Evolutionary conservation across 2,329 filamentous ascomycete genomes (phyloP).

Genomic region (Ophiosphaerella narmari): DNA sequence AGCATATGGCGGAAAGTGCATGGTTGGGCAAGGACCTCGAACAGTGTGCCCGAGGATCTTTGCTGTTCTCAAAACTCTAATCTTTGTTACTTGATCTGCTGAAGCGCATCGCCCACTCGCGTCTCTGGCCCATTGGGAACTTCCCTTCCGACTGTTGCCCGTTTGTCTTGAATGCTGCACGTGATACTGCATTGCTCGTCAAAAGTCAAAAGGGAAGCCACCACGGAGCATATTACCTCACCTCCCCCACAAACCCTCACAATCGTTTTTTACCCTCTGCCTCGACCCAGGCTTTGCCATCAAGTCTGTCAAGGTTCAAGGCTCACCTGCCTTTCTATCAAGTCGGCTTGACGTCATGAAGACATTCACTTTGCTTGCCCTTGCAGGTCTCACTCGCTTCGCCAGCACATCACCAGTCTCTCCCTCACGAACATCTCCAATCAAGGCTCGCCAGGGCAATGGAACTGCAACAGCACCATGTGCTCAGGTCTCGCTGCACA

Average conservation of each 20-base stretch:
- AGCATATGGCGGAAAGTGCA: too few species aligned
- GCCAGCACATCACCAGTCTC: constrained; percentile 30
- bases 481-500: constrained; percentile 38
- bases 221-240: constrained; percentile 4
- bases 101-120: constrained; percentile 9
- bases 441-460: constrained; percentile 28
- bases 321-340: constrained; percentile 7
- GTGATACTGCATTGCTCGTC: constrained; percentile 16
- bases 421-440: constrained; percentile 15
- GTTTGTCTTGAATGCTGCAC: constrained; percentile 2
- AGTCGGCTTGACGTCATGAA: constrained; percentile 26
- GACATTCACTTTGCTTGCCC: constrained; percentile 21
- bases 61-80: too few species aligned
- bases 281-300: background rate
- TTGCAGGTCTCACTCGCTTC: constrained; percentile 27
- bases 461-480: constrained; percentile 31
- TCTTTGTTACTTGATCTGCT: too few species aligned
- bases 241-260: constrained; percentile 1
- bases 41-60: too few species aligned
- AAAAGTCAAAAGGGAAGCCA: constrained; percentile 8
- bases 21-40: too few species aligned
- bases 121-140: background rate
- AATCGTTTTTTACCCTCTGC: constrained; percentile 7
- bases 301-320: constrained; percentile 7
- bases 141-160: constrained; percentile 1